phyloP scores from a whole-genome alignment of 768 basidiomycete genomes.

The Tephrocybe sp. region DNA sequence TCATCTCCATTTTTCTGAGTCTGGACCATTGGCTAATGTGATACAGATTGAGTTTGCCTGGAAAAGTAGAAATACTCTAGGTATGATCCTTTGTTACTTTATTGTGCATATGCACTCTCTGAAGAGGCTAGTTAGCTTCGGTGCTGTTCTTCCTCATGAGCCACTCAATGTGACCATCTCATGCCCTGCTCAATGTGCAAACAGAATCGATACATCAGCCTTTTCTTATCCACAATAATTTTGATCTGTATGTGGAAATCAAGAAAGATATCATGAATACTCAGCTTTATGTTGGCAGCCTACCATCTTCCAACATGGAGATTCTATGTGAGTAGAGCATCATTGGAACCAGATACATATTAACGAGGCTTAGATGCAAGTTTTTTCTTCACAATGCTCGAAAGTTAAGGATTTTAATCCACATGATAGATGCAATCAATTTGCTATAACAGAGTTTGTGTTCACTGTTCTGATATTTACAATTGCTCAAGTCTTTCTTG shows the following conservation, averaged over 20 bases:
- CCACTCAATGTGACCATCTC: not conserved
- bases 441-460: constrained; percentile 16
- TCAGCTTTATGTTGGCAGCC: constrained; percentile 2
- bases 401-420: no score
- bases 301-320: constrained; percentile 15
- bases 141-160: constrained; percentile 18
- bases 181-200: not conserved
- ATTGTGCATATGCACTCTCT: not conserved
- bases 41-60: constrained; percentile 21
- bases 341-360: not conserved
- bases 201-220: constrained; percentile 21
- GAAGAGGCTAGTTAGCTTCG: constrained; percentile 6
- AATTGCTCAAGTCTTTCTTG: constrained; percentile 19
- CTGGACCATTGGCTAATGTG: not conserved
- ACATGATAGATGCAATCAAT: constrained; percentile 16
- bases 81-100: not conserved
- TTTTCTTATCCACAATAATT: constrained; percentile 13
- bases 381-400: not conserved
- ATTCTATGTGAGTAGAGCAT: constrained; percentile 4
- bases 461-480: constrained; percentile 19
- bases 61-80: constrained; percentile 12
- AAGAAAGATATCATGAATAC: not conserved
- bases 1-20: not conserved
- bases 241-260: constrained; percentile 12
- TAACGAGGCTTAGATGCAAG: constrained; percentile 9